Base-by-base conservation (phyloP, 2,329 filamentous ascomycete species). In the Fusarium lateritium region DNA sequence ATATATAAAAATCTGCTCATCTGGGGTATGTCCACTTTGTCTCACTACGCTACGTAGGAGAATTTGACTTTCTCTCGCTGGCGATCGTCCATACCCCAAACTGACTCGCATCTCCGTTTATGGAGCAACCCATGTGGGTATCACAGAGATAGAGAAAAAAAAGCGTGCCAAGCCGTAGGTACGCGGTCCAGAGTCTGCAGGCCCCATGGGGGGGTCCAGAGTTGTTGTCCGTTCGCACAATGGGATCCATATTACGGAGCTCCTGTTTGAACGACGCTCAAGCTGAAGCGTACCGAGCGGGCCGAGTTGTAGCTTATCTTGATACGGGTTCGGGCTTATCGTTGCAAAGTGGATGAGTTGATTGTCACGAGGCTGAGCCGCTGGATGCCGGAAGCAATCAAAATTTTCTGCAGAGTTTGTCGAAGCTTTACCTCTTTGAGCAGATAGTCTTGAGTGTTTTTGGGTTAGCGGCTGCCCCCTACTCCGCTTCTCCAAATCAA, bases 91-190 rank as follows among this genome's bases (percentile, higher is more conserved):
- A 59, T 65, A 65, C 60, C 62, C 62, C 60, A 65, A 65, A 65
- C 62, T 65, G 62, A 65, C 62, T 65, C 62, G 62, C 62, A 65
- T 65, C 60, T 65, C 62, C 60, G 62, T 65, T 60, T 53, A 65
- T 65, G 62, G 62, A 59, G 36, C 22, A 36, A 17, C 50, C 24
- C 31, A 21, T n/a, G 61, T 64, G 61, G 61, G 47, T 56, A 49
- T 22, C 36, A 9, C 13, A 52, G 33, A 57, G 51, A 64, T 64
- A 64, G 59, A 17, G 21, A 40, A 14, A 38, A 5, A 28, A 28
- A 17, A 31, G 28, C 28, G 28, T 31, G 34, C 34, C 34, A 40
- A 21, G 22, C 39, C 14, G 38, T 39, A 38, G 14, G 34, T 36
- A 36, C 34, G 34, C 36, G 40, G 39, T 31, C 56, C 46, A 44